A percentile compares a stretch with the other conserved stretches of the same genome.
Conservation (phyloP, 2,329 filamentous ascomycete genomes). For the Lachnellula suecica region DNA sequence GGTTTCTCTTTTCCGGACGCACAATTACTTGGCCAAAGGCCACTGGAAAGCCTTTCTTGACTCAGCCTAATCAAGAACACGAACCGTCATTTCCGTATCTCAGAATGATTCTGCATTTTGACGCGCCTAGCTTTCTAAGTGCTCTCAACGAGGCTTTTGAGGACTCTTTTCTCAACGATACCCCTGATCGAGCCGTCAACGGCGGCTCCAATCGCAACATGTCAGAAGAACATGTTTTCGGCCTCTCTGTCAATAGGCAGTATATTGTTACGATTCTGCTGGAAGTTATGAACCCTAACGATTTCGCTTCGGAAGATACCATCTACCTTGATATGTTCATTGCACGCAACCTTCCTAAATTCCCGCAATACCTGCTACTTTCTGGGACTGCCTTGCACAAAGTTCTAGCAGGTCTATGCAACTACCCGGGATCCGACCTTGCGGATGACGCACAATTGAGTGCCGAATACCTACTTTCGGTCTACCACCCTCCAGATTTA, state of each 20-base stretch:
- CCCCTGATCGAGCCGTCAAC: slow-evolving; percentile 60
- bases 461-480: slow-evolving; percentile 88
- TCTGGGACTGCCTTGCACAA: slow-evolving; percentile 82
- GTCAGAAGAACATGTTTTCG: slow-evolving; percentile 65
- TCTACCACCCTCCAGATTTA: slow-evolving; percentile 87
- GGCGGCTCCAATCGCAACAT: slow-evolving; percentile 48
- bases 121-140: slow-evolving; percentile 89
- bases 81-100: slow-evolving; percentile 85
- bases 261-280: slow-evolving; percentile 89
- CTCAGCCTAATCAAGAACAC: slow-evolving; percentile 51
- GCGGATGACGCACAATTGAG: slow-evolving; percentile 96
- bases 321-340: slow-evolving; percentile 99
- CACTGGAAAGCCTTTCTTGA: slow-evolving; percentile 59
- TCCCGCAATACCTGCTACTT: slow-evolving; percentile 90
- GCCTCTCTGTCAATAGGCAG: slow-evolving; percentile 79
- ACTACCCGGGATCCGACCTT: slow-evolving; percentile 76
- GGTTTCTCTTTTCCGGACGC: slow-evolving; percentile 88
- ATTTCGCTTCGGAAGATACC: slow-evolving; percentile 78
- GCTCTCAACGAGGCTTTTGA: slow-evolving; percentile 97
- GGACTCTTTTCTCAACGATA: slow-evolving; percentile 86
- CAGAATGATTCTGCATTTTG: slow-evolving; percentile 79
- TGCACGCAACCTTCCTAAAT: slow-evolving; percentile 92
- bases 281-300: slow-evolving; percentile 79
- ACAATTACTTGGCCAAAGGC: slow-evolving; percentile 72
- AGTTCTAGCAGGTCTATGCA: slow-evolving; percentile 79